Percentiles rank a stretch among this genome's conserved stretches.
phyloP scores from a whole-genome alignment of 2,329 filamentous ascomycete species.

The Paramyrothecium sp. region DNA sequence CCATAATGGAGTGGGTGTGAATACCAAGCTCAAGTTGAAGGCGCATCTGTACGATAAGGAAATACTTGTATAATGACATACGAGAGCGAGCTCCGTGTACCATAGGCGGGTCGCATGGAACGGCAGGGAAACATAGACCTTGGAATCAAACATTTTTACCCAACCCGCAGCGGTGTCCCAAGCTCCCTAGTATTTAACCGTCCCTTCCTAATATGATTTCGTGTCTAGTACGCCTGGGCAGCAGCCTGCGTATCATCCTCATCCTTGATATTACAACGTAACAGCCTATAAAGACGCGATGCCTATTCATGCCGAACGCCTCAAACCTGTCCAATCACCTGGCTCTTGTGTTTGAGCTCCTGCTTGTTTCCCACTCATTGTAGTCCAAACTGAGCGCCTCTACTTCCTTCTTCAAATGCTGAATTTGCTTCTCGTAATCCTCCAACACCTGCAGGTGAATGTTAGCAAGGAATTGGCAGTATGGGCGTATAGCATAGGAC shows the following conservation, averaged over 20 bases:
- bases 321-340: conserved; percentile 13
- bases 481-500: conserved; percentile 15
- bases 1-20: too few relatives aligned
- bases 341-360: conserved; percentile 35
- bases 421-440: conserved; percentile 78
- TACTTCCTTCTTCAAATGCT: conserved; percentile 71
- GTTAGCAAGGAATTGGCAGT: neutral
- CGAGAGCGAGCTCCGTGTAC: neutral
- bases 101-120: neutral
- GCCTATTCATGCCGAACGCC: neutral
- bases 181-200: too few relatives aligned
- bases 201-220: too few relatives aligned
- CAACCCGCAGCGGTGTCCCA: too few relatives aligned
- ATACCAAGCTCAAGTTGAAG: neutral
- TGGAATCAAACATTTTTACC: neutral
- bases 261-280: too few relatives aligned
- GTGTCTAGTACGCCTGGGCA: too few relatives aligned
- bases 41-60: conserved; percentile 10
- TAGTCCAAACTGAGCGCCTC: conserved; percentile 61
- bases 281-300: neutral
- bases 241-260: too few relatives aligned
- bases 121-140: neutral
- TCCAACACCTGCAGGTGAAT: conserved; percentile 62
- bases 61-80: neutral
- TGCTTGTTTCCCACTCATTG: conserved; percentile 53